These are phyloP conservation scores for Sarocladium oryzae DNA, from an alignment of 2,329 filamentous ascomycete species.

Conservation along the genomic window DNA sequence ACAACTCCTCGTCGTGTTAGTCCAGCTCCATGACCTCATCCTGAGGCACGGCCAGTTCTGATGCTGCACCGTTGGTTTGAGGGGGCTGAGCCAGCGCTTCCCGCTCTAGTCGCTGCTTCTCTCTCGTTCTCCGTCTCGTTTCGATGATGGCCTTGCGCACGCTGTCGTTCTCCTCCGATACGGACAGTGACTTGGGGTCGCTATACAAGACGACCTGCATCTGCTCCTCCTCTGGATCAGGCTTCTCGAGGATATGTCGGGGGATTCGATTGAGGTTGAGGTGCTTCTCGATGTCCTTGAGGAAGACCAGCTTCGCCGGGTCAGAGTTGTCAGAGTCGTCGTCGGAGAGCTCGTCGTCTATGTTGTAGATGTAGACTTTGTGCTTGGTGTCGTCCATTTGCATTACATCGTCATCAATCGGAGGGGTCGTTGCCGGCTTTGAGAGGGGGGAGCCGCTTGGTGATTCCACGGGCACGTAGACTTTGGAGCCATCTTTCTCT, in stretches of 20 bases:
- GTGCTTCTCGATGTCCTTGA: conserved; percentile 80
- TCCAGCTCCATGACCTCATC: conserved; percentile 64
- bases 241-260: conserved; percentile 53
- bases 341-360: conserved; percentile 72
- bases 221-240: conserved; percentile 47
- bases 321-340: conserved; percentile 27
- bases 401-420: conserved; percentile 58
- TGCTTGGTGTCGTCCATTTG: conserved; percentile 79
- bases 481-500: conserved; percentile 58
- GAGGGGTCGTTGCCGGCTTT: background rate
- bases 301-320: conserved; percentile 63
- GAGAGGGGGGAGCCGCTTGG: conserved; percentile 14
- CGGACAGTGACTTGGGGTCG: conserved; percentile 67
- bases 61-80: conserved; percentile 10
- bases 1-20: conserved; percentile 20
- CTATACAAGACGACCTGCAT: conserved; percentile 80
- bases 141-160: conserved; percentile 82
- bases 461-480: conserved; percentile 60
- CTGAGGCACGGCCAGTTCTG: conserved; percentile 32
- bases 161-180: conserved; percentile 68
- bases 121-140: conserved; percentile 60
- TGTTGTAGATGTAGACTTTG: conserved; percentile 83
- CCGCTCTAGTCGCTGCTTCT: conserved; percentile 42
- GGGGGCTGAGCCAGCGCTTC: conserved; percentile 18
- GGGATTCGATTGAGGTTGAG: conserved; percentile 66